phyloP scores from a whole-genome alignment of 345 rosid species.

The Conringia planisiliqua region DNA sequence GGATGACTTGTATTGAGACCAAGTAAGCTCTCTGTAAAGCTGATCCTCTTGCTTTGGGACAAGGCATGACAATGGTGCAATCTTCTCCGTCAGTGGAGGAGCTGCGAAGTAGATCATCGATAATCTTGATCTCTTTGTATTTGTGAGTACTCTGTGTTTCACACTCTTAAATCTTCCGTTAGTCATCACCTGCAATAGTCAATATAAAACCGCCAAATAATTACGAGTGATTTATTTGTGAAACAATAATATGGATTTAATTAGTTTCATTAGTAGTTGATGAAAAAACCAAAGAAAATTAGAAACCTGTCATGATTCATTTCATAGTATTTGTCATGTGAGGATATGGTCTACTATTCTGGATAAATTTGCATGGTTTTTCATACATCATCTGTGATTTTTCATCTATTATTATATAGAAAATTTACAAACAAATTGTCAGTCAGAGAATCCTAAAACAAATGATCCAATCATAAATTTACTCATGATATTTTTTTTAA shows the following conservation, averaged over 20 bases:
- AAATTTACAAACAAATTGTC: too few relatives aligned
- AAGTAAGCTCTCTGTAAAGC: constrained; percentile 72
- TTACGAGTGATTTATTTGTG: background rate
- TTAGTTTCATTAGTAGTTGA: background rate
- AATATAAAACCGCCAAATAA: background rate
- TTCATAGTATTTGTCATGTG: background rate
- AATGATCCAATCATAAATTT: background rate
- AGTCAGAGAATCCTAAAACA: background rate
- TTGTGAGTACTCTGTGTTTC: constrained; percentile 72
- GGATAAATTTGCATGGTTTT: too few relatives aligned
- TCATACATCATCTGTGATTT: too few relatives aligned
- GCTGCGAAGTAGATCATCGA: constrained; percentile 92
- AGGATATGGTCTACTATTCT: background rate
- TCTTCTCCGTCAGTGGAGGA: constrained; percentile 58
- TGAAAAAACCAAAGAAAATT: background rate
- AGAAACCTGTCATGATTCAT: background rate
- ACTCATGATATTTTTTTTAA: background rate
- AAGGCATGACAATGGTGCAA: constrained; percentile 52
- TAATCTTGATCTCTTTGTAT: constrained; percentile 48
- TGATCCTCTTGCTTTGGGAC: constrained; percentile 53
- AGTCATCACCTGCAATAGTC: constrained; percentile 60
- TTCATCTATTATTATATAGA: background rate
- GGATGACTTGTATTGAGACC: constrained; percentile 66
- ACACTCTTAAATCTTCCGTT: constrained; percentile 83
- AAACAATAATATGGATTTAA: background rate